These are phyloP conservation scores for Neurospora crassa DNA, from an alignment of 2,329 filamentous ascomycete genomes.

Conservation along the genomic window DNA sequence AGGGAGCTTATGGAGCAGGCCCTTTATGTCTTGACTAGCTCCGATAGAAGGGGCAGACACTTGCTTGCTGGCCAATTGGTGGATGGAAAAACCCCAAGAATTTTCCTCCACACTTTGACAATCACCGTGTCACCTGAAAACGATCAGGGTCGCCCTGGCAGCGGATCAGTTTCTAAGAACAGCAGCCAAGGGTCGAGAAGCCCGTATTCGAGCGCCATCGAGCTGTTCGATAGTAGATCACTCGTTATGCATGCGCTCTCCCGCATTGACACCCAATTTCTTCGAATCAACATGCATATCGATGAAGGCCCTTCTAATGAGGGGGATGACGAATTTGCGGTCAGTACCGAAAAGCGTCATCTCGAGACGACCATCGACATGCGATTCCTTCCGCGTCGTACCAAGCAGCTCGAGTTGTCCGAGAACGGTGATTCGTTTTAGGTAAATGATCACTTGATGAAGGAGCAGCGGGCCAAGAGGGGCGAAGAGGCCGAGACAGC, in stretches of 20 bases:
- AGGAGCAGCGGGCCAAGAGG: conserved; percentile 7
- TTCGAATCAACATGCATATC: conserved; percentile 15
- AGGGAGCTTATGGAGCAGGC: conserved; percentile 12
- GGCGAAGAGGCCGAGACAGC: conserved; percentile 6
- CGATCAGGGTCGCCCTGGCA: not conserved
- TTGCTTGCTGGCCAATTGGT: not conserved
- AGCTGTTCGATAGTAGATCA: conserved; percentile 3
- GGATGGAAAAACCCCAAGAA: not conserved
- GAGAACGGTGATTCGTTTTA: conserved; percentile 2
- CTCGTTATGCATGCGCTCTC: conserved; percentile 9
- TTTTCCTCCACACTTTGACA: conserved; percentile 30
- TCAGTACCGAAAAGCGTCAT: conserved; percentile 2
- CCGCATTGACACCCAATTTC: conserved; percentile 11
- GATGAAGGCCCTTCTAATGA: conserved; percentile 4
- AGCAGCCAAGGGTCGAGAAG: not conserved
- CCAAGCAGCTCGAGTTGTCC: not conserved
- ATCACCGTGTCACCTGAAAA: conserved; percentile 26
- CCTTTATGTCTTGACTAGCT: conserved; percentile 5
- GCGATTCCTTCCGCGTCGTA: conserved; percentile 9
- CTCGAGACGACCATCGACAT: conserved; percentile 17
- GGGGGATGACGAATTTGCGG: not conserved
- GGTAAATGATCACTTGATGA: conserved; percentile 12
- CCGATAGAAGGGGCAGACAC: not conserved
- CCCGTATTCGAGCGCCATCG: conserved; percentile 8
- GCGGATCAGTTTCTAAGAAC: not conserved